Conservation (phyloP, 805 yeast species). For the Candida awuae region DNA sequence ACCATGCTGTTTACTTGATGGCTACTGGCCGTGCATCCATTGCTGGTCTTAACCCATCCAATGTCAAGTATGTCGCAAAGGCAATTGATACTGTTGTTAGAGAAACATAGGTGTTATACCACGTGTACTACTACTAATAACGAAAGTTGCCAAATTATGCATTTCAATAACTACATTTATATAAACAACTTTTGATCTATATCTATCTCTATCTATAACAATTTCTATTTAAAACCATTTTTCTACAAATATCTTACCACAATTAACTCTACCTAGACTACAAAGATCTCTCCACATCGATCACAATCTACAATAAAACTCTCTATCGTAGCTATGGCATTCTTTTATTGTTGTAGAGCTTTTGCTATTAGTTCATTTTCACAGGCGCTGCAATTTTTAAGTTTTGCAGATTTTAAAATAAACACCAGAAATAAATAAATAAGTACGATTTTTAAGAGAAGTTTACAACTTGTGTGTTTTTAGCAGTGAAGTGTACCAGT, state of each 20-base stretch:
- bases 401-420: neutral
- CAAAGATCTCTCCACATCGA: no score
- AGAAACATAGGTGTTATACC: neutral
- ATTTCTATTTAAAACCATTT: neutral
- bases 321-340: no score
- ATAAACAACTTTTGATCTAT: no score
- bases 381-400: neutral
- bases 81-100: slow-evolving; percentile 73
- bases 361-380: neutral
- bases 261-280: no score
- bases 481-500: no score
- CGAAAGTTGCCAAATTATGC: no score
- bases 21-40: slow-evolving; percentile 84
- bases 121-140: neutral
- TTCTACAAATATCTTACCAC: neutral
- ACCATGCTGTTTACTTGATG: slow-evolving; percentile 77
- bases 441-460: no score
- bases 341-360: no score
- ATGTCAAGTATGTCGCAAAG: slow-evolving; percentile 70
- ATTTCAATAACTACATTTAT: no score
- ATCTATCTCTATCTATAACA: neutral
- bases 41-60: slow-evolving; percentile 81
- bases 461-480: no score
- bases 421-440: no score
- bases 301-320: no score